Evolutionary conservation across 2,329 filamentous ascomycete genomes (phyloP).

Genomic region (Fusarium avenaceum): DNA sequence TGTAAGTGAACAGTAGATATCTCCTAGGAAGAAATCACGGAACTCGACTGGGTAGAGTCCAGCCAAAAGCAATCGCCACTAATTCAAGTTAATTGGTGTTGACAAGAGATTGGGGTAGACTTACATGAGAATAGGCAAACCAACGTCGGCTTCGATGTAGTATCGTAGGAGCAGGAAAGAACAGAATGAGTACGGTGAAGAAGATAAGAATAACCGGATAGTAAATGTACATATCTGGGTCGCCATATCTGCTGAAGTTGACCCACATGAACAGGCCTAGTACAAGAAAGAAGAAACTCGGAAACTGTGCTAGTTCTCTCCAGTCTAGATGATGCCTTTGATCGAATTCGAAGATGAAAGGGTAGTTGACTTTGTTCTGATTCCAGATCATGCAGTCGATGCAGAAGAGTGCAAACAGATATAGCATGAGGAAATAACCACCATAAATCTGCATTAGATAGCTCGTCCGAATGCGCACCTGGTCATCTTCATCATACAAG

Average conservation of each 20-base stretch:
- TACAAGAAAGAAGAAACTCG: slow-evolving; percentile 83
- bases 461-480: slow-evolving; percentile 66
- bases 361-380: slow-evolving; percentile 89
- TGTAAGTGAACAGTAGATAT: slow-evolving; percentile 96
- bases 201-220: slow-evolving; percentile 86
- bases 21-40: slow-evolving; percentile 95
- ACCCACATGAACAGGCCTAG: slow-evolving; percentile 88
- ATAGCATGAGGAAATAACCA: slow-evolving; percentile 88
- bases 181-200: slow-evolving; percentile 75
- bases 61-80: slow-evolving; percentile 88
- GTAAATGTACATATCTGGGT: slow-evolving; percentile 80
- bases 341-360: slow-evolving; percentile 97
- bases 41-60: slow-evolving; percentile 96
- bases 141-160: slow-evolving; percentile 84
- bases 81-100: slow-evolving; percentile 20
- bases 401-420: slow-evolving; percentile 87
- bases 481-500: slow-evolving; percentile 62
- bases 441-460: slow-evolving; percentile 91
- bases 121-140: slow-evolving; percentile 89
- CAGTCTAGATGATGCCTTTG: slow-evolving; percentile 88
- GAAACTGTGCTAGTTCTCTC: slow-evolving; percentile 88
- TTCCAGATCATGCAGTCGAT: slow-evolving; percentile 88
- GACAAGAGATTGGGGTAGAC: slow-evolving; percentile 50
- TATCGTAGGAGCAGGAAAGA: slow-evolving; percentile 80
- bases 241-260: slow-evolving; percentile 82